Evolutionary conservation across 2,329 filamentous ascomycete species (phyloP), one percentile per base, ranked within the genome.

Genomic region (Hypoxylon sp.): DNA sequence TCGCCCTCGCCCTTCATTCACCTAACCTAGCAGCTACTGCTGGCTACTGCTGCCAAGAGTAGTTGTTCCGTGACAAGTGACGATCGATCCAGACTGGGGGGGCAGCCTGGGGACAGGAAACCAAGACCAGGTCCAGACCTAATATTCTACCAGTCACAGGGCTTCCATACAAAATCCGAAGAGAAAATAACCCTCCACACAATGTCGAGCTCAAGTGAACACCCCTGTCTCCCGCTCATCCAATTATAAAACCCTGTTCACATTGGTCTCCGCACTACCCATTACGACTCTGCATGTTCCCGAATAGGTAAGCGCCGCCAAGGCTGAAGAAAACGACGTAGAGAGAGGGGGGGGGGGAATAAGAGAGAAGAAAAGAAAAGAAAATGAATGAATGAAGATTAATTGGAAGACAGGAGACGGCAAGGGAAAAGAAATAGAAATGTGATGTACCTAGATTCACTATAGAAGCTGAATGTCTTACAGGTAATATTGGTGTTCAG

Each of bases 71-170:
- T 67, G 60, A 69, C 57, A 50, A 69, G 59, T 64, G 70, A 68
- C 55, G 70, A 72, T 72, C 70, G 70, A 72, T 72, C 63, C 61
- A 70, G 63, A 69, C 67, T 54, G 67, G 69, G 63, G 39, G 44
- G 44, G 17, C 37, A 57, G 19, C 24, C 51, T 59, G 55, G 64
- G 59, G 59, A 35, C 53, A 35, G 14, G 17, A 48, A 47, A 35
- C 42, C 29, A 22, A 50, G 37, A 55, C 67, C 60, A 67, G 61
- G 61, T 50, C 69, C 58, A 71, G 61, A 60, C 66, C 66, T 58
- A 66, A 54, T 35, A 33, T 35, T 44, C 31, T 39, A 35, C 68
- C 68, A 71, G 58, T 71, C 58, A 63, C 46, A 68, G 52, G 54
- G 64, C 61, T 68, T 39, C 58, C 60, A 65, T 65, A 64, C 61